Percentiles rank a stretch among this genome's conserved stretches.
Conservation (phyloP, 1,284 basidiomycete genomes). For the Ganoderma resinaceum region DNA sequence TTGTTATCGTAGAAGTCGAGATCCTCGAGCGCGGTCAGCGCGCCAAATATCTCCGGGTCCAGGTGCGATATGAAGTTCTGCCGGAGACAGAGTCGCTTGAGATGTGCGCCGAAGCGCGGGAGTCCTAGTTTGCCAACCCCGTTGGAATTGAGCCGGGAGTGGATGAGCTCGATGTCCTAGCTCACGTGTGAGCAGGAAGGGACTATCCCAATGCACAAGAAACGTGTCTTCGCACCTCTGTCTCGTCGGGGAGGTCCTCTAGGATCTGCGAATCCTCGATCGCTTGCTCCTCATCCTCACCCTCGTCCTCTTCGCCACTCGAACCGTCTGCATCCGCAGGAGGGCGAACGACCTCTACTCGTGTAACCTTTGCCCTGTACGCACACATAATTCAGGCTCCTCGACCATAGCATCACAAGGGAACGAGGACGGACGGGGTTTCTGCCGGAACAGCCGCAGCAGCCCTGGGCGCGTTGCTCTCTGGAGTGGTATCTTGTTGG, state of each 20-base stretch:
- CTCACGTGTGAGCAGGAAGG: background rate
- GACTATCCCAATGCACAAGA: no score
- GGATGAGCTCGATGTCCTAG: conserved; percentile 91
- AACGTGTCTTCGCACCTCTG: conserved; percentile 61
- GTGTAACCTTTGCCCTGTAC: conserved; percentile 33
- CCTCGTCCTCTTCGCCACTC: conserved; percentile 49
- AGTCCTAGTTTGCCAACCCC: conserved; percentile 62
- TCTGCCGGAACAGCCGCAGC: background rate
- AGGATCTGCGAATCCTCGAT: conserved; percentile 54
- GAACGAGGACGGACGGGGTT: background rate
- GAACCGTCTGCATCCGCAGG: conserved; percentile 29
- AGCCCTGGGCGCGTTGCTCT: conserved; percentile 2
- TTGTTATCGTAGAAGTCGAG: conserved; percentile 97
- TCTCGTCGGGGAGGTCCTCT: conserved; percentile 60
- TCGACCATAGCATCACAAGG: background rate
- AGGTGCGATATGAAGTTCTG: conserved; percentile 87
- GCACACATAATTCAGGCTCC: background rate
- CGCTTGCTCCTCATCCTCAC: conserved; percentile 40
- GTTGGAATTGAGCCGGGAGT: conserved; percentile 78
- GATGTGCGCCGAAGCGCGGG: conserved; percentile 70
- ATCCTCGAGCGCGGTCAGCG: conserved; percentile 81
- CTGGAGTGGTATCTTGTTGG: conserved; percentile 7
- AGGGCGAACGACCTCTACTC: conserved; percentile 34
- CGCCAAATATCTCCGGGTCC: conserved; percentile 69
- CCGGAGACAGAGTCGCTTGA: conserved; percentile 85